These are phyloP conservation scores for Herpotrichia juniperi DNA, from an alignment of 2,329 filamentous ascomycete genomes.

Conservation along the genomic window DNA sequence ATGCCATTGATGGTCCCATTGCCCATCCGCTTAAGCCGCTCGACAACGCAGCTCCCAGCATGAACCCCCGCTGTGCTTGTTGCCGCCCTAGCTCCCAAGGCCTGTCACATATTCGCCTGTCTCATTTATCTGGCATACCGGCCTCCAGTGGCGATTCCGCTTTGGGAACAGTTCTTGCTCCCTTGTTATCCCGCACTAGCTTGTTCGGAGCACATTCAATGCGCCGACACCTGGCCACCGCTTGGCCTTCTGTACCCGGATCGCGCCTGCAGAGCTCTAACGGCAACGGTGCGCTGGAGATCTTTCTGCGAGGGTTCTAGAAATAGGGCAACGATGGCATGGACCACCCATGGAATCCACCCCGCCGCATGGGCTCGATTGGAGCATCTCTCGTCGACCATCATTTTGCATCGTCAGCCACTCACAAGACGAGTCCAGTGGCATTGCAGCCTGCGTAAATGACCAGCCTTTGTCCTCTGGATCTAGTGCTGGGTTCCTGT, in stretches of 20 bases:
- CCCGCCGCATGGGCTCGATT: slow-evolving; percentile 31
- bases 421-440: slow-evolving; percentile 44
- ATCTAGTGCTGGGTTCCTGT: slow-evolving; percentile 44
- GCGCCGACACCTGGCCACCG: slow-evolving; percentile 45
- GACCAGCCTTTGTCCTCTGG: slow-evolving; percentile 42
- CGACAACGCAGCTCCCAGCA: slow-evolving; percentile 19
- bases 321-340: slow-evolving; percentile 45
- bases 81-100: slow-evolving; percentile 34
- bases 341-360: slow-evolving; percentile 23
- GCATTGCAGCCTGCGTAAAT: slow-evolving; percentile 45
- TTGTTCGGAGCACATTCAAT: slow-evolving; percentile 39
- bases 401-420: slow-evolving; percentile 49
- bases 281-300: slow-evolving; percentile 51
- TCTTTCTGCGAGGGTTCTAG: slow-evolving; percentile 50
- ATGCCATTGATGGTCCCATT: slow-evolving; percentile 4
- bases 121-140: slow-evolving; percentile 41
- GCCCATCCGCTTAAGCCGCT: slow-evolving; percentile 12
- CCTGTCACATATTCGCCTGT: slow-evolving; percentile 24
- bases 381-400: slow-evolving; percentile 36
- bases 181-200: slow-evolving; percentile 39
- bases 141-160: slow-evolving; percentile 39
- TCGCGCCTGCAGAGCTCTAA: slow-evolving; percentile 45
- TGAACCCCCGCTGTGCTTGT: slow-evolving; percentile 27
- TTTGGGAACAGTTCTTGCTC: slow-evolving; percentile 38
- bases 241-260: slow-evolving; percentile 33